Base-by-base conservation (phyloP, 2,329 filamentous ascomycete genomes). In the Bertia moriformis region DNA sequence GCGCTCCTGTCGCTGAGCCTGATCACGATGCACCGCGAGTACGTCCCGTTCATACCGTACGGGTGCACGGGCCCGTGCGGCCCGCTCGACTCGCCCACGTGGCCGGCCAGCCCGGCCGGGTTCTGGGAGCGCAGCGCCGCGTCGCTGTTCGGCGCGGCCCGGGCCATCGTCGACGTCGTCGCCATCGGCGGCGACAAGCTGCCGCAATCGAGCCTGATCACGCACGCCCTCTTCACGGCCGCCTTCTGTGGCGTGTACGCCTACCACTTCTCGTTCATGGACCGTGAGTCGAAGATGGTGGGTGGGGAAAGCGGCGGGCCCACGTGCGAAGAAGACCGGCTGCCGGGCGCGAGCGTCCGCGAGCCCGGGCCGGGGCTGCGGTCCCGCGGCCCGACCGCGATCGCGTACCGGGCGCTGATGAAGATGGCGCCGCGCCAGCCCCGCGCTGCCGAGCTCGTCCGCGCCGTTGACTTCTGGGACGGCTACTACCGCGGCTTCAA, bases 1-100 rank as follows among this genome's bases (percentile, higher is more conserved):
- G 74, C 77, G 47, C 66, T 83, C 1, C 69, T 73, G 42, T 69
- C 71, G 2, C 61, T 83, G 2, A 83, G 75, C 50, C 66, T 70
- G 41, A 76, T 85, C 44, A 73, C 81, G 59, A 62, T 83, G 19
- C 74, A 82, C 48, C 65, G 78, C 44, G 77, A 83, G 51, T 82
- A 78, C 44, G 65, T 83, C 18, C 76, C 78, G 0, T 81, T 79
- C 48, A 65, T 79, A 14, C 73, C 36, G 18, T 14, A 12, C 14
- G 62, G 65, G 5, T 72, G 65, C 45, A 44, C 49, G 2, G 54
- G 51, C 15, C 70, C 70, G 1, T 47, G 58, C 24, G 71, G 71
- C 0, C 78, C 78, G 0, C 53, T 81, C 10, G 78, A 82, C 46
- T 62, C 63, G 38, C 71, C 74, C 2, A 60, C 58, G 0, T 74